Conservation (phyloP, 2,329 filamentous ascomycete genomes). For the Diaporthe sp. region DNA sequence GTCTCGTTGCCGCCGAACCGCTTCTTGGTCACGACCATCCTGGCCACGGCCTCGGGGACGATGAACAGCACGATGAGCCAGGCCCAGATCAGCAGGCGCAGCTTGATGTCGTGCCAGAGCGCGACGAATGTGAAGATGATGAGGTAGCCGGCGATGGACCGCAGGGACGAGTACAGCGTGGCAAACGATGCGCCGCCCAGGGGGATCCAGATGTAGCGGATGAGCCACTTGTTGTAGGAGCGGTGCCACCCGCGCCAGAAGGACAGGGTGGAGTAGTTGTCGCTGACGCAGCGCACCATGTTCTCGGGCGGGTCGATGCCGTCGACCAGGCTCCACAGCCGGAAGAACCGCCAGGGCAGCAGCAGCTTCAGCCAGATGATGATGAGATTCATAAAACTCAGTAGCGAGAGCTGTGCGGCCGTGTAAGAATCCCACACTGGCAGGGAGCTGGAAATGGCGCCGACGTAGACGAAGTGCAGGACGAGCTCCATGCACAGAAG, state of each 20-base stretch:
- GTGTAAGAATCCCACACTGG: slow-evolving; percentile 88
- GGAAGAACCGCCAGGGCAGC: slow-evolving; percentile 97
- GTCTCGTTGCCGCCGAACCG: slow-evolving; percentile 79
- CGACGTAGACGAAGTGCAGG: slow-evolving; percentile 92
- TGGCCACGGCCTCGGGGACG: slow-evolving; percentile 84
- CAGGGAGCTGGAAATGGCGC: slow-evolving; percentile 86
- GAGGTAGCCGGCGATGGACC: slow-evolving; percentile 80
- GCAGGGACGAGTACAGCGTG: slow-evolving; percentile 59
- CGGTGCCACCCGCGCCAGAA: slow-evolving; percentile 99
- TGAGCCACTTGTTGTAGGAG: slow-evolving; percentile 92
- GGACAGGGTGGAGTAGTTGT: slow-evolving; percentile 90
- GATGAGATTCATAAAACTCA: slow-evolving; percentile 96
- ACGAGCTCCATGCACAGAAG: slow-evolving; percentile 92
- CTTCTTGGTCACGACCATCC: slow-evolving; percentile 77
- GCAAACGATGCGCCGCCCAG: slow-evolving; percentile 78
- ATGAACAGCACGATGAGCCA: slow-evolving; percentile 97
- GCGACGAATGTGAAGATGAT: slow-evolving; percentile 96
- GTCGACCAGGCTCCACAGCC: slow-evolving; percentile 93
- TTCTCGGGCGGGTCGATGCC: slow-evolving; percentile 97
- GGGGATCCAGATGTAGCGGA: slow-evolving; percentile 94
- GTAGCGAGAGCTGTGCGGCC: slow-evolving; percentile 86
- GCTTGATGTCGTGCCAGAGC: slow-evolving; percentile 96
- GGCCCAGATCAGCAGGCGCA: slow-evolving; percentile 92
- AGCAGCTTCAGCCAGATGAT: slow-evolving; percentile 98
- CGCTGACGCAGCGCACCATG: slow-evolving; percentile 95